Evolutionary conservation across 1,139 yeast species (phyloP).

Genomic region (Eremothecium sinecaudum): DNA sequence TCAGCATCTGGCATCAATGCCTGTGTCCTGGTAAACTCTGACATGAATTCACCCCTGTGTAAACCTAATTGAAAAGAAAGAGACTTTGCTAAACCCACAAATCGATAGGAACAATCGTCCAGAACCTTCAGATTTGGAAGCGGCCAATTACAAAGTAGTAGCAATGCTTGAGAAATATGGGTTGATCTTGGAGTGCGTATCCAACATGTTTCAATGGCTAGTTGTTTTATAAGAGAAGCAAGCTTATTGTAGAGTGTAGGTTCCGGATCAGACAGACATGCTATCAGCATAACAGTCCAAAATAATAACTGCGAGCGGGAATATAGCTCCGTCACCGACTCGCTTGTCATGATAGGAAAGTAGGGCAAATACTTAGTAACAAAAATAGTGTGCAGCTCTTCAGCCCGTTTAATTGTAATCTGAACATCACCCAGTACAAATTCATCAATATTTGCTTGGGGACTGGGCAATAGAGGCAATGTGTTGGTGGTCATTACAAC

Average conservation of each 20-base stretch:
- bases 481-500: constrained; percentile 26
- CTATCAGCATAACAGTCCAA: constrained; percentile 86
- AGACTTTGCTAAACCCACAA: constrained; percentile 77
- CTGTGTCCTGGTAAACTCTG: constrained; percentile 85
- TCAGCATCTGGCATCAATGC: constrained; percentile 85
- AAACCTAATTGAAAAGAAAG: constrained; percentile 83
- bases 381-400: constrained; percentile 61
- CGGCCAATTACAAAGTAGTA: constrained; percentile 84
- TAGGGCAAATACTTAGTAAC: constrained; percentile 60
- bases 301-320: constrained; percentile 75
- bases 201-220: constrained; percentile 92
- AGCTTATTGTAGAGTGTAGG: constrained; percentile 71
- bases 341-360: constrained; percentile 67
- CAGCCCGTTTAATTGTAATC: constrained; percentile 57
- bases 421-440: constrained; percentile 68
- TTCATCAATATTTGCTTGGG: constrained; percentile 39
- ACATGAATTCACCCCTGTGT: constrained; percentile 85
- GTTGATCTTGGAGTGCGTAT: constrained; percentile 88
- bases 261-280: constrained; percentile 78
- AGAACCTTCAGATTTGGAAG: constrained; percentile 85
- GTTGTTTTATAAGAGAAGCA: constrained; percentile 69
- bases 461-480: constrained; percentile 27
- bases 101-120: constrained; percentile 86
- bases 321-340: constrained; percentile 67
- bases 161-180: constrained; percentile 81